phyloP scores from a whole-genome alignment of 1,284 basidiomycete genomes.

The Mycena sp. region DNA sequence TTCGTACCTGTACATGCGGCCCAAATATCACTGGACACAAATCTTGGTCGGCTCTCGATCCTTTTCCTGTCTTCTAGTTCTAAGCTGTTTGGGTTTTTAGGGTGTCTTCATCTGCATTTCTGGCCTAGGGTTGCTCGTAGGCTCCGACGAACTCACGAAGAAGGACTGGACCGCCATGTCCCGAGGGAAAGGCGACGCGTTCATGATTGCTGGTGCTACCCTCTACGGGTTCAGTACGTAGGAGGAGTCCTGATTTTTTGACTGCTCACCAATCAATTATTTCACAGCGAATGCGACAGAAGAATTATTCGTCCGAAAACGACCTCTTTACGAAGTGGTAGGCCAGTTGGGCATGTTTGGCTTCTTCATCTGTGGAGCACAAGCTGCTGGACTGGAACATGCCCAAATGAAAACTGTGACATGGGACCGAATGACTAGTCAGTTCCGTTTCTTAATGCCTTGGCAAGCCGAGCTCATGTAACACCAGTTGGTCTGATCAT shows the following conservation, averaged over 20 bases:
- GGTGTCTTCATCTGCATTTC: slow-evolving; percentile 79
- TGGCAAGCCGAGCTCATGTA: slow-evolving; percentile 5
- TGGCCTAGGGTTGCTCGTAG: slow-evolving; percentile 82
- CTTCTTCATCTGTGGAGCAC: slow-evolving; percentile 79
- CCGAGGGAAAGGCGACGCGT: slow-evolving; percentile 82
- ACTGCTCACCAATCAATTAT: not conserved
- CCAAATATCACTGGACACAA: slow-evolving; percentile 85
- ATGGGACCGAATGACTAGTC: slow-evolving; percentile 78
- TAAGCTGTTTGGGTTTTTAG: slow-evolving; percentile 44
- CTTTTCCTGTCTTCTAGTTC: not conserved
- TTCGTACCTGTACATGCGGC: slow-evolving; percentile 83
- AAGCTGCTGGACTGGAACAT: slow-evolving; percentile 82
- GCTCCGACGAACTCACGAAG: slow-evolving; percentile 74
- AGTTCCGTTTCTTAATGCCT: slow-evolving; percentile 34
- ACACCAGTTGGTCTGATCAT: slow-evolving; percentile 72
- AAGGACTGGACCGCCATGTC: slow-evolving; percentile 74
- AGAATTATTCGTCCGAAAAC: slow-evolving; percentile 83
- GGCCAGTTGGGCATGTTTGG: slow-evolving; percentile 89
- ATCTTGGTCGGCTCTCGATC: slow-evolving; percentile 52
- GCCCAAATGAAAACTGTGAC: slow-evolving; percentile 65
- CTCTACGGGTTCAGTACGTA: slow-evolving; percentile 84
- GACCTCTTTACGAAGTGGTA: slow-evolving; percentile 87
- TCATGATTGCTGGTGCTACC: slow-evolving; percentile 87
- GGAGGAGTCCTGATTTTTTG: not conserved
- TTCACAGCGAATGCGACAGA: slow-evolving; percentile 84